phyloP scores from a whole-genome alignment of 805 yeast species.

The Naumovozyma baii region DNA sequence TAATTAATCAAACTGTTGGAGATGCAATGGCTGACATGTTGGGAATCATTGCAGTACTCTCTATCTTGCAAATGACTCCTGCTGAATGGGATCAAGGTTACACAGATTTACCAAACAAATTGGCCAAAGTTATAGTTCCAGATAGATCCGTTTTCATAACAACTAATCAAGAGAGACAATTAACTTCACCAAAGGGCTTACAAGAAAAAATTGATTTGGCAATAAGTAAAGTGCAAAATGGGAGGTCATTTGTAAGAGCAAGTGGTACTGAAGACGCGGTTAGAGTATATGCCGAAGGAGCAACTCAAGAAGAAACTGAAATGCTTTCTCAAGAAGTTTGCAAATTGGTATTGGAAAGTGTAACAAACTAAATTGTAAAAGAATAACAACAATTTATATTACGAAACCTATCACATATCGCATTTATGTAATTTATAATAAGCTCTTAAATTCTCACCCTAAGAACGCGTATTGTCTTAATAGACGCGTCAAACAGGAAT shows the following conservation, averaged over 20 bases:
- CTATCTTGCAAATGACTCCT: slow-evolving; percentile 49
- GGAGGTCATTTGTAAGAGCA: slow-evolving; percentile 90
- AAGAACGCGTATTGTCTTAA: too few species aligned
- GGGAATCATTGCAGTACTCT: slow-evolving; percentile 57
- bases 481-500: too few species aligned
- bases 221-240: slow-evolving; percentile 47
- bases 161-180: slow-evolving; percentile 80
- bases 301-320: slow-evolving; percentile 39
- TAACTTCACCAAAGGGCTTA: slow-evolving; percentile 67
- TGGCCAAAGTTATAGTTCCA: slow-evolving; percentile 71
- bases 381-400: too few species aligned
- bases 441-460: too few species aligned
- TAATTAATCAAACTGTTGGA: slow-evolving; percentile 96
- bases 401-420: too few species aligned
- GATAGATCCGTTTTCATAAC: slow-evolving; percentile 76
- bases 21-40: slow-evolving; percentile 92
- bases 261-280: slow-evolving; percentile 98
- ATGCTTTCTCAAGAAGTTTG: slow-evolving; percentile 36
- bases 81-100: slow-evolving; percentile 67
- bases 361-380: background rate
- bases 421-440: too few species aligned
- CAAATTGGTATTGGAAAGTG: slow-evolving; percentile 24
- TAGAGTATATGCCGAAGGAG: slow-evolving; percentile 88
- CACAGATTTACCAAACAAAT: slow-evolving; percentile 75
- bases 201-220: slow-evolving; percentile 62